These are phyloP conservation scores for Medicago lupulina DNA, from an alignment of 306 rosid species.

Conservation along the genomic window DNA sequence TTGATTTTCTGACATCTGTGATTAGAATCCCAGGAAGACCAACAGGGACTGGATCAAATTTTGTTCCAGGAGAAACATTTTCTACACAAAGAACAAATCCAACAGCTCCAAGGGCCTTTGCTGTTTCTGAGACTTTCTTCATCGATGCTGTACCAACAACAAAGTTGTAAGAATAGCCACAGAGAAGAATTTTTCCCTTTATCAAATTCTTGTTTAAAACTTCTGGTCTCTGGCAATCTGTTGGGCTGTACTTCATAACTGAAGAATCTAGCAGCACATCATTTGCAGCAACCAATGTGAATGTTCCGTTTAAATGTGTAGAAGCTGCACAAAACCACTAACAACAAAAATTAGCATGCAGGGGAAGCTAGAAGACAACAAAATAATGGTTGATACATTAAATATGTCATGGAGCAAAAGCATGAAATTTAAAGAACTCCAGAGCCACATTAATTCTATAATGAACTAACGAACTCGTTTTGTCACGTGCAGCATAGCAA, in stretches of 20 bases:
- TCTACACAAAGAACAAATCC: constrained; percentile 99
- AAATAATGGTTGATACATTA: constrained; percentile 15
- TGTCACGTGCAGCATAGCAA: not conserved
- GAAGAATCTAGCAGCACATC: constrained; percentile 93
- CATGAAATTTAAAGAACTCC: constrained; percentile 32
- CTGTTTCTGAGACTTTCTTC: constrained; percentile 89
- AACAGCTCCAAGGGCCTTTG: constrained; percentile 90
- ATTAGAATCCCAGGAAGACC: constrained; percentile 90
- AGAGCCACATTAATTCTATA: constrained; percentile 3
- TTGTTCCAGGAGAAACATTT: constrained; percentile 85
- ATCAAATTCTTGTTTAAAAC: constrained; percentile 82
- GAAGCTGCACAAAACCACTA: constrained; percentile 68
- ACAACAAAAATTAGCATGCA: constrained; percentile 30
- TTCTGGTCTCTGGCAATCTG: constrained; percentile 96
- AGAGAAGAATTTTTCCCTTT: constrained; percentile 92
- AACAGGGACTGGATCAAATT: constrained; percentile 94
- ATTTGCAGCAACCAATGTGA: constrained; percentile 85
- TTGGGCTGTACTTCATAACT: constrained; percentile 73
- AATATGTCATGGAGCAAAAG: constrained; percentile 4
- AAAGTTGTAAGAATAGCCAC: constrained; percentile 97
- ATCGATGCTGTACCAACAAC: constrained; percentile 86
- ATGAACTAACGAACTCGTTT: not conserved
- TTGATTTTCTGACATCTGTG: constrained; percentile 77
- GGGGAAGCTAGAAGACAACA: constrained; percentile 29
- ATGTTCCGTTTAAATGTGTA: constrained; percentile 73